Conservation (phyloP, 1,139 yeast species). For the Yamadazyma pseudoaaseri region DNA sequence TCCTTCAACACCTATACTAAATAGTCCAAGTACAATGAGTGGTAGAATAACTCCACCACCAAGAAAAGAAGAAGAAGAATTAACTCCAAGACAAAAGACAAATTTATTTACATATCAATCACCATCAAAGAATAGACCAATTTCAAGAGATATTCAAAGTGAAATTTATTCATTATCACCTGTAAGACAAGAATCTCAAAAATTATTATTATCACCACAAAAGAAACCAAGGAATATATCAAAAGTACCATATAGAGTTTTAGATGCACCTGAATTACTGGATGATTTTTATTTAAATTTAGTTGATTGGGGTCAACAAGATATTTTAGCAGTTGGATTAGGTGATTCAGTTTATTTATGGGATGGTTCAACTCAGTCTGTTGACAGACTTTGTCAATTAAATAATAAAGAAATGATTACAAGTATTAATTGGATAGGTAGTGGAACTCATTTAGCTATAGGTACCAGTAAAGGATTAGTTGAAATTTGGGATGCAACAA, state of each 20-base stretch:
- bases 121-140: conserved; percentile 61
- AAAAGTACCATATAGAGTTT: conserved; percentile 86
- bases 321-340: conserved; percentile 84
- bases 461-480: conserved; percentile 88
- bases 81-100: conserved; percentile 52
- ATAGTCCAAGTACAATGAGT: conserved; percentile 4
- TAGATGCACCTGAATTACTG: conserved; percentile 94
- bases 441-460: conserved; percentile 91
- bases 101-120: conserved; percentile 72
- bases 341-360: conserved; percentile 87
- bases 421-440: conserved; percentile 88
- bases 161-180: conserved; percentile 83
- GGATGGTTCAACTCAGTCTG: conserved; percentile 86
- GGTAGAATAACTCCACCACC: conserved; percentile 27
- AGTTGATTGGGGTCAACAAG: conserved; percentile 95
- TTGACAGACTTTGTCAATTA: conserved; percentile 74
- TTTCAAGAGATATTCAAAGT: conserved; percentile 60
- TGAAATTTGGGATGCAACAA: conserved; percentile 95
- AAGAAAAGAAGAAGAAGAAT: conserved; percentile 11
- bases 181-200: conserved; percentile 85
- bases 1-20: conserved; percentile 5
- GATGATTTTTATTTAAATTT: conserved; percentile 92
- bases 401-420: conserved; percentile 67
- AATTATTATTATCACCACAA: conserved; percentile 74
- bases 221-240: conserved; percentile 75